Conservation (phyloP, 176 grass and related monocot species). For the Otatea glauca region DNA sequence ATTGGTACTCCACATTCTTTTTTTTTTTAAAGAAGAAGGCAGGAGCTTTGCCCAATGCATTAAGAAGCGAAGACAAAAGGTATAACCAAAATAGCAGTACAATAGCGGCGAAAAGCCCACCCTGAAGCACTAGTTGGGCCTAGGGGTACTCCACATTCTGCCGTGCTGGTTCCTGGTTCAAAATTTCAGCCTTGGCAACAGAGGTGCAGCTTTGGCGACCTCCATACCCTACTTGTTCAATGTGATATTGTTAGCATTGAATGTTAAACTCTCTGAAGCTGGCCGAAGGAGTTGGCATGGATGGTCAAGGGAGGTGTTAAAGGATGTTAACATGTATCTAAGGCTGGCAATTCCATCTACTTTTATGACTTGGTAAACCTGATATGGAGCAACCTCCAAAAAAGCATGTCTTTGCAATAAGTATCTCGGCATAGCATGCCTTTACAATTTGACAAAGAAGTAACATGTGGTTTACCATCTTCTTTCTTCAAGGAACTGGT, state of each 20-base stretch:
- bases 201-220: slow-evolving; percentile 78
- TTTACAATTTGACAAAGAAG: neutral
- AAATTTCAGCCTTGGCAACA: slow-evolving; percentile 54
- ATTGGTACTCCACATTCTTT: slow-evolving; percentile 62
- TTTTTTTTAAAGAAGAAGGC: no score
- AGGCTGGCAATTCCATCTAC: slow-evolving; percentile 81
- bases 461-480: neutral
- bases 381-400: no score
- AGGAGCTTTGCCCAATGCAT: no score
- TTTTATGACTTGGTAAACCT: no score
- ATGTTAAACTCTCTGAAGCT: slow-evolving; percentile 71
- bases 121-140: no score
- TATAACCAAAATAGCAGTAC: no score
- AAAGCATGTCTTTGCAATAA: no score
- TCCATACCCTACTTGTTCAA: slow-evolving; percentile 62
- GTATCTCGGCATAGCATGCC: neutral
- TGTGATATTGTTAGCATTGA: slow-evolving; percentile 61
- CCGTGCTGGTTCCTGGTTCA: slow-evolving; percentile 75
- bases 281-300: slow-evolving; percentile 61
- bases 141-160: slow-evolving; percentile 59
- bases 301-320: slow-evolving; percentile 62
- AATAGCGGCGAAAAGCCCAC: no score
- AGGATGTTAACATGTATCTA: neutral
- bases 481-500: slow-evolving; percentile 30
- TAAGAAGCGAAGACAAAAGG: no score